A percentile compares a stretch with the other conserved stretches of the same genome.
phyloP scores from a whole-genome alignment of 169 alveolate genomes.

The Cryptosporidium ryanae region DNA sequence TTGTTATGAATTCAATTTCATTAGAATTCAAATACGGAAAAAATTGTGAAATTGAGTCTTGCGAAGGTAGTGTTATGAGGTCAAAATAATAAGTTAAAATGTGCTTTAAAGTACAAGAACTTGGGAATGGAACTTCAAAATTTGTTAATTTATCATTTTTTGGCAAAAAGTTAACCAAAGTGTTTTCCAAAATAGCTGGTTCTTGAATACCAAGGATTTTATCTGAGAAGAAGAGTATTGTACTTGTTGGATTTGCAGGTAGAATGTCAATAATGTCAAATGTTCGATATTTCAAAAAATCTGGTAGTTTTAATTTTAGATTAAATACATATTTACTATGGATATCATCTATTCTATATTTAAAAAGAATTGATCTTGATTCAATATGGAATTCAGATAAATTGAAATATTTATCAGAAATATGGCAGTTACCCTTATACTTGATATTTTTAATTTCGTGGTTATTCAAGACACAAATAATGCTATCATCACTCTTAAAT shows the following conservation, averaged over 20 bases:
- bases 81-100: conserved; percentile 38
- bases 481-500: neutral
- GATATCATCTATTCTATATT: neutral
- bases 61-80: conserved; percentile 32
- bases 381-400: conserved; percentile 4
- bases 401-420: conserved; percentile 33
- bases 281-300: neutral
- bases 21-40: conserved; percentile 27
- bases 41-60: conserved; percentile 20
- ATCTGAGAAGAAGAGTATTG: conserved; percentile 9
- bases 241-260: conserved; percentile 27
- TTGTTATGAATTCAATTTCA: conserved; percentile 12
- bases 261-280: conserved; percentile 58
- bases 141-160: neutral
- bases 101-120: neutral
- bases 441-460: neutral
- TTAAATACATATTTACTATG: conserved; percentile 4
- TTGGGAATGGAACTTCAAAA: conserved; percentile 54
- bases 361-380: conserved; percentile 11
- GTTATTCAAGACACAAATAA: neutral
- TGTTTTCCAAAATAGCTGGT: conserved; percentile 3
- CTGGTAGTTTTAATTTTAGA: conserved; percentile 12
- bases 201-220: conserved; percentile 21
- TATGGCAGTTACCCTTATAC: conserved; percentile 29
- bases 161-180: conserved; percentile 10